Conservation (phyloP, 2,329 filamentous ascomycete species). For the Magnaporthiopsis poae region DNA sequence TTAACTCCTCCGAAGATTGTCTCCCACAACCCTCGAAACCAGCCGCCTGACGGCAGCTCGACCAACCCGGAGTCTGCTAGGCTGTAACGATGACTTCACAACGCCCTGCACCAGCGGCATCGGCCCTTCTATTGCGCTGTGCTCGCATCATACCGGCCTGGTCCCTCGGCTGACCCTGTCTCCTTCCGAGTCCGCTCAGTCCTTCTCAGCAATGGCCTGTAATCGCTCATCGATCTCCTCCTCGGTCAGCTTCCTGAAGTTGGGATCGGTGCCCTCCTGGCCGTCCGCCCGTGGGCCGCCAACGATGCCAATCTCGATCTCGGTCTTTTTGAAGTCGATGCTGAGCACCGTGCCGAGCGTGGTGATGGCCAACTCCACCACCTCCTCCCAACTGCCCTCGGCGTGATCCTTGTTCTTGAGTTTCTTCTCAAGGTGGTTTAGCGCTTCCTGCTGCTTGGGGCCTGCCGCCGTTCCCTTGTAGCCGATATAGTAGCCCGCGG, state of each 20-base stretch:
- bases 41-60: background rate
- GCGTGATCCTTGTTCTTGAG: constrained; percentile 97
- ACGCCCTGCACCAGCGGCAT: background rate
- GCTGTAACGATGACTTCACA: background rate
- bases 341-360: constrained; percentile 92
- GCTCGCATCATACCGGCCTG: background rate
- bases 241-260: constrained; percentile 83
- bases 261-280: constrained; percentile 66
- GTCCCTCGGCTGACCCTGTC: background rate
- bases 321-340: constrained; percentile 99
- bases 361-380: constrained; percentile 91
- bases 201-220: constrained; percentile 97
- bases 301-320: constrained; percentile 95
- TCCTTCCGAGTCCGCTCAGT: constrained; percentile 38
- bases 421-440: constrained; percentile 99
- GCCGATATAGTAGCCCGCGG: constrained; percentile 92
- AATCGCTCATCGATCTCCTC: constrained; percentile 97
- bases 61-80: background rate
- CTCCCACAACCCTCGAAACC: background rate
- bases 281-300: constrained; percentile 77
- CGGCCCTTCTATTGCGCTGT: background rate
- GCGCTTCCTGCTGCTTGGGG: constrained; percentile 95
- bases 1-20: background rate
- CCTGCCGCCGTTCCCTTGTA: constrained; percentile 97
- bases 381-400: constrained; percentile 89